phyloP scores from a whole-genome alignment of 1,284 basidiomycete species.

The Ceratorhiza oryzae-sativae region DNA sequence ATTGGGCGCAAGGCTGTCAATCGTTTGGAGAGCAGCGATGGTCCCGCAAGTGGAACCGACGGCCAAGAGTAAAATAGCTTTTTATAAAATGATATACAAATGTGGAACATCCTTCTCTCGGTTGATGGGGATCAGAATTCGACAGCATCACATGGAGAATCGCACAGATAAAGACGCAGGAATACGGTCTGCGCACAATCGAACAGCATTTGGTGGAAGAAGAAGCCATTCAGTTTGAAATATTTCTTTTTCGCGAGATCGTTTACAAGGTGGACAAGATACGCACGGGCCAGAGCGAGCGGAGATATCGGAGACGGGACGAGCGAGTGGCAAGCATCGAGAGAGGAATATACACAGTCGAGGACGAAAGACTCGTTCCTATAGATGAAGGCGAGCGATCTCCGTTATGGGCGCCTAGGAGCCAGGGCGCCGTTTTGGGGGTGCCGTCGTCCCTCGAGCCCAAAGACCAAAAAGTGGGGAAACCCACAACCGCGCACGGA shows the following conservation, averaged over 20 bases:
- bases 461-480: neutral
- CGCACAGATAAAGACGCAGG: neutral
- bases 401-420: neutral
- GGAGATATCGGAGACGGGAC: neutral
- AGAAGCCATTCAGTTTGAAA: neutral
- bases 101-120: neutral
- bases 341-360: neutral
- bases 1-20: neutral
- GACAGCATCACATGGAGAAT: neutral
- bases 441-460: neutral
- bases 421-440: neutral
- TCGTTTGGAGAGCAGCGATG: neutral
- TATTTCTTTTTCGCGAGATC: neutral
- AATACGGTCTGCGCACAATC: neutral
- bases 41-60: neutral
- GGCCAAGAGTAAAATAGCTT: neutral
- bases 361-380: neutral
- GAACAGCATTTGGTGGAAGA: neutral
- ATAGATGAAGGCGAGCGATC: no score
- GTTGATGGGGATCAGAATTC: neutral
- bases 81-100: conserved; percentile 5
- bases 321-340: neutral
- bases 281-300: neutral
- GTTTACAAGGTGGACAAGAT: neutral
- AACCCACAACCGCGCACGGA: neutral